Conservation (phyloP, 148 eudicot species). For the Diospyros kaki region DNA sequence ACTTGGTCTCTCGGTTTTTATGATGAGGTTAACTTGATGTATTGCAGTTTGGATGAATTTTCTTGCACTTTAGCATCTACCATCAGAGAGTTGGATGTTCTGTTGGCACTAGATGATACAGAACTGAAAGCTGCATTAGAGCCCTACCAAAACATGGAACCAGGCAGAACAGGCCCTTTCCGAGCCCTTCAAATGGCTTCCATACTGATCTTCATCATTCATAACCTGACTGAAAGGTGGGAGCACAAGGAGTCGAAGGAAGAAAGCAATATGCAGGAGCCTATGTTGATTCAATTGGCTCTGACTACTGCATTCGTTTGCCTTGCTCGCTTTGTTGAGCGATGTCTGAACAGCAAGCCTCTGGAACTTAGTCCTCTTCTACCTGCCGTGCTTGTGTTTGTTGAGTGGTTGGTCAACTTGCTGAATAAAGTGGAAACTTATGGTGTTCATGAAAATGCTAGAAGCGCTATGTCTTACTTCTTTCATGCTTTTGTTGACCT, state of each 20-base stretch:
- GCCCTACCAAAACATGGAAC: constrained; percentile 54
- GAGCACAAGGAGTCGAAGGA: constrained; percentile 26
- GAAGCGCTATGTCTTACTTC: constrained; percentile 49
- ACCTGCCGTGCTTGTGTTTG: constrained; percentile 69
- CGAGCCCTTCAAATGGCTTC: constrained; percentile 71
- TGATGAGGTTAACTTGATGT: background rate
- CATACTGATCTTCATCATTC: constrained; percentile 51
- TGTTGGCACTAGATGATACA: constrained; percentile 43
- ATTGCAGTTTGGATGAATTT: constrained; percentile 66
- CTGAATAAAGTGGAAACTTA: constrained; percentile 27
- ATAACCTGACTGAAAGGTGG: constrained; percentile 28
- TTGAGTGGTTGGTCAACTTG: constrained; percentile 67
- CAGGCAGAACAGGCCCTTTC: constrained; percentile 72
- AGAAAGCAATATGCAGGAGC: constrained; percentile 24
- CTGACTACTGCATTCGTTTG: constrained; percentile 51
- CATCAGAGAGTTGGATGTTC: constrained; percentile 53
- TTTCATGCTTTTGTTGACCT: constrained; percentile 54
- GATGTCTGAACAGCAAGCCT: constrained; percentile 42
- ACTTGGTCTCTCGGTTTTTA: background rate
- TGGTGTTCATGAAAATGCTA: constrained; percentile 44
- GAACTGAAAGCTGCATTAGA: constrained; percentile 50
- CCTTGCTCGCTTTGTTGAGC: constrained; percentile 67
- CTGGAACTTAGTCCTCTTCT: constrained; percentile 49
- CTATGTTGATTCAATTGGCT: constrained; percentile 32
- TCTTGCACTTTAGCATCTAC: constrained; percentile 50